These are phyloP conservation scores for Lentinula guzmanii DNA, from an alignment of 768 basidiomycete genomes.

Conservation along the genomic window DNA sequence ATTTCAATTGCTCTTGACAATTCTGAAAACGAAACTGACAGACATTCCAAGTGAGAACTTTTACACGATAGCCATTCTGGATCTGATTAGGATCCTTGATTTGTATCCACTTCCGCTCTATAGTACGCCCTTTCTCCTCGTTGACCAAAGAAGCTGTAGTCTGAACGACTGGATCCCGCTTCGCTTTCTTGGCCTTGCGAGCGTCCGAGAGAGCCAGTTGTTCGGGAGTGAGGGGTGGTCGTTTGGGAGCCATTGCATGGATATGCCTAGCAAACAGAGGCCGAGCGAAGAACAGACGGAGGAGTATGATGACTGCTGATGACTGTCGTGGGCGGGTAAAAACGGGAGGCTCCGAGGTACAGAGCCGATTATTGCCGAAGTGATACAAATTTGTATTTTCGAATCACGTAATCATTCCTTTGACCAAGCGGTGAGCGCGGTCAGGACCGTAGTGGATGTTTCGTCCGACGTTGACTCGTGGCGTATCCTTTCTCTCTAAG, in stretches of 20 bases:
- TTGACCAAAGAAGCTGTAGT: slow-evolving; percentile 3
- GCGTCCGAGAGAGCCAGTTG: slow-evolving; percentile 50
- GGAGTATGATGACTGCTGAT: not conserved
- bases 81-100: slow-evolving; percentile 16
- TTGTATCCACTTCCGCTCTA: slow-evolving; percentile 36
- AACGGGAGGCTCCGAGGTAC: not conserved
- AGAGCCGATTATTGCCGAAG: not conserved
- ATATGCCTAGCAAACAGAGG: not conserved
- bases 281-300: not conserved
- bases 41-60: slow-evolving; percentile 82
- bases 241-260: slow-evolving; percentile 13
- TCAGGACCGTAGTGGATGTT: not conserved
- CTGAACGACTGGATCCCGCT: slow-evolving; percentile 12
- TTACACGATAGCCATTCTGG: slow-evolving; percentile 30
- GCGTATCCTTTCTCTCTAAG: not conserved
- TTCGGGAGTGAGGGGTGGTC: slow-evolving; percentile 38
- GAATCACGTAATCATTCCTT: not conserved
- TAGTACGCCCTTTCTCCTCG: slow-evolving; percentile 18
- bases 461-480: not conserved
- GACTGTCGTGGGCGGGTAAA: not conserved
- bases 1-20: slow-evolving; percentile 3
- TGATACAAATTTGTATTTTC: no score
- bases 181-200: slow-evolving; percentile 40
- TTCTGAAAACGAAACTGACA: slow-evolving; percentile 25
- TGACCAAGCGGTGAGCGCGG: not conserved